Evolutionary conservation across 371 early-diverging fungal species (phyloP).

Genomic region (Mucor lusitanicus): DNA sequence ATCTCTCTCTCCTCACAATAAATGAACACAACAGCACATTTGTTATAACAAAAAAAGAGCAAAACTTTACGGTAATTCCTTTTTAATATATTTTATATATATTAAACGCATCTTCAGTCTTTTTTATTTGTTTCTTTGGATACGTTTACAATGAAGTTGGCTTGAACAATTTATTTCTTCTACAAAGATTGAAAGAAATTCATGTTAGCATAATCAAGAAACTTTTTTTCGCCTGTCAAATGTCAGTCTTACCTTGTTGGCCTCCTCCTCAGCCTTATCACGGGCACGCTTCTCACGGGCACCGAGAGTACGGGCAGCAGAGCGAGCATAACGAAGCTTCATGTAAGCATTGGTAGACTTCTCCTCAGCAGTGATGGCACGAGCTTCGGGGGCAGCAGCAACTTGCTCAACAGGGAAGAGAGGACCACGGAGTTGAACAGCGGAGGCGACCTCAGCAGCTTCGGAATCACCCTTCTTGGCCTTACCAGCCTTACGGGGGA

Average conservation of each 20-base stretch:
- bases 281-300: constrained; percentile 81
- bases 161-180: constrained; percentile 39
- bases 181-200: constrained; percentile 13
- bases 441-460: constrained; percentile 66
- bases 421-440: constrained; percentile 73
- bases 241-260: constrained; percentile 62
- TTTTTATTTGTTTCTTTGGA: constrained; percentile 13
- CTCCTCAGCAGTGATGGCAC: constrained; percentile 85
- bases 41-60: background rate
- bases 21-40: background rate
- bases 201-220: background rate
- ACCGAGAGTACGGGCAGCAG: constrained; percentile 81
- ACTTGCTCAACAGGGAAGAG: constrained; percentile 77
- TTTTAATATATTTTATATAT: constrained; percentile 5
- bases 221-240: background rate
- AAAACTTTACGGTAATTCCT: constrained; percentile 6
- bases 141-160: constrained; percentile 2
- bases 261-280: constrained; percentile 85
- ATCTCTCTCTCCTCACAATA: background rate
- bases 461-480: constrained; percentile 75
- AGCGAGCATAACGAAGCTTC: constrained; percentile 89
- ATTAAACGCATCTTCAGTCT: constrained; percentile 16
- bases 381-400: constrained; percentile 68
- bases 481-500: constrained; percentile 80
- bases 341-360: constrained; percentile 80